phyloP scores from a whole-genome alignment of 2,329 filamentous ascomycete species.

The Apiospora sp. region DNA sequence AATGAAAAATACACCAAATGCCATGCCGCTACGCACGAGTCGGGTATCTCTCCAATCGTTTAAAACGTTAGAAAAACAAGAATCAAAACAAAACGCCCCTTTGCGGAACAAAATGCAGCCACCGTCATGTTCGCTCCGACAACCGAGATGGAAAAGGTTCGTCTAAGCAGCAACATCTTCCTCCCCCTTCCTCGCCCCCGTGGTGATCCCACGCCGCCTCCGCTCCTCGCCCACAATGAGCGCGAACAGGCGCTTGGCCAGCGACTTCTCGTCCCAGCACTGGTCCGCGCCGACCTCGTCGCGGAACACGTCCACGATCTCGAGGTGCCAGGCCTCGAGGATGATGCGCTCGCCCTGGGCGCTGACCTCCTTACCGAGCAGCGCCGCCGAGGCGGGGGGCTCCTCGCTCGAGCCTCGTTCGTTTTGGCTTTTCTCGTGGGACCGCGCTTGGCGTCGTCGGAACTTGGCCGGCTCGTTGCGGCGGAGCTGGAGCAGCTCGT shows the following conservation, averaged over 20 bases:
- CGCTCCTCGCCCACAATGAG: constrained; percentile 60
- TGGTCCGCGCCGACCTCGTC: constrained; percentile 49
- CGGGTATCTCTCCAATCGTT: constrained; percentile 21
- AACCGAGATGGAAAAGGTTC: not conserved
- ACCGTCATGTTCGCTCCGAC: constrained; percentile 24
- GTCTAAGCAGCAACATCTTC: not conserved
- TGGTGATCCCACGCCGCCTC: constrained; percentile 36
- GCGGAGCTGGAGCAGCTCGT: constrained; percentile 60
- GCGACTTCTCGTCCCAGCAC: constrained; percentile 55
- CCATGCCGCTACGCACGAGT: not conserved
- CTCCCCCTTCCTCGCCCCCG: constrained; percentile 24
- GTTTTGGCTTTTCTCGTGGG: not conserved
- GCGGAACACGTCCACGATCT: constrained; percentile 63
- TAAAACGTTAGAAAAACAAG: not conserved
- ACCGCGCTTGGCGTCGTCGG: constrained; percentile 35
- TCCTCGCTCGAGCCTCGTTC: not conserved
- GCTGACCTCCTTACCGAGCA: constrained; percentile 58
- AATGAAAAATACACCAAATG: not conserved
- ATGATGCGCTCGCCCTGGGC: constrained; percentile 55
- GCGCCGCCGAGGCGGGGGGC: constrained; percentile 31
- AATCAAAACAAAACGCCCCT: constrained; percentile 14
- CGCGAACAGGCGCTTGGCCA: constrained; percentile 62
- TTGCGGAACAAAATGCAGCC: not conserved
- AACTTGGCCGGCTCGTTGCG: constrained; percentile 50
- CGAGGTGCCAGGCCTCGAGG: constrained; percentile 64